phyloP scores from a whole-genome alignment of 306 rosid species.

The Pyrus betulifolia region DNA sequence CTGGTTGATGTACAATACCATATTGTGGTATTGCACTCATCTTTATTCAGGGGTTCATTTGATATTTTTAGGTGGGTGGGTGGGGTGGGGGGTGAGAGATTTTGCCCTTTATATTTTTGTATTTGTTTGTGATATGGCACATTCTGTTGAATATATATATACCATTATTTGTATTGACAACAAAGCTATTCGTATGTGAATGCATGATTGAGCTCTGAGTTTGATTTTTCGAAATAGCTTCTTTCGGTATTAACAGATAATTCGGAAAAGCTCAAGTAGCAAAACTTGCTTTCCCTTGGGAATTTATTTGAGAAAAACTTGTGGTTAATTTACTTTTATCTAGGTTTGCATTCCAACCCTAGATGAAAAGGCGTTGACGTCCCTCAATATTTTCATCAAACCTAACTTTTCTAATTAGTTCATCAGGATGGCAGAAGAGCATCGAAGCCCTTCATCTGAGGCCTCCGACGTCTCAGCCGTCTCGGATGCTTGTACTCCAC shows the following conservation, averaged over 20 bases:
- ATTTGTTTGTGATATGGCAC: constrained; percentile 22
- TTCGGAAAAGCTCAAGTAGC: not conserved
- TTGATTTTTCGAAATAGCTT: not conserved
- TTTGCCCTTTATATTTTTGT: constrained; percentile 3
- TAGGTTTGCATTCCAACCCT: constrained; percentile 20
- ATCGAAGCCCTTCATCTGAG: constrained; percentile 18
- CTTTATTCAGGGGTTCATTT: constrained; percentile 10
- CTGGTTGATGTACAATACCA: constrained; percentile 11
- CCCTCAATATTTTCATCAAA: constrained; percentile 6
- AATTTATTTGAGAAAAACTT: not conserved
- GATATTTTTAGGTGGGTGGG: not conserved
- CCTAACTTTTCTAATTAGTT: not conserved
- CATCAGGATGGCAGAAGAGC: not conserved
- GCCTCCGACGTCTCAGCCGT: constrained; percentile 38
- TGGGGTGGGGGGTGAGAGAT: not conserved
- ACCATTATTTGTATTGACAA: constrained; percentile 11
- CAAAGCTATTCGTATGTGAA: constrained; percentile 6
- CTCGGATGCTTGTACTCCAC: not conserved
- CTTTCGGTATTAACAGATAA: not conserved
- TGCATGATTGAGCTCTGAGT: constrained; percentile 19
- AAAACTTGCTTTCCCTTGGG: not conserved
- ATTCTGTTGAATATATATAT: constrained; percentile 6
- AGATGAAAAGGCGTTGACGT: constrained; percentile 19
- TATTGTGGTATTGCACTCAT: constrained; percentile 4
- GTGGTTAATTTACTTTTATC: not conserved